Percentiles rank a stretch among this genome's conserved stretches.
Evolutionary conservation across 2,329 filamentous ascomycete genomes (phyloP).

Genomic region (Lasiodiplodia sp.): DNA sequence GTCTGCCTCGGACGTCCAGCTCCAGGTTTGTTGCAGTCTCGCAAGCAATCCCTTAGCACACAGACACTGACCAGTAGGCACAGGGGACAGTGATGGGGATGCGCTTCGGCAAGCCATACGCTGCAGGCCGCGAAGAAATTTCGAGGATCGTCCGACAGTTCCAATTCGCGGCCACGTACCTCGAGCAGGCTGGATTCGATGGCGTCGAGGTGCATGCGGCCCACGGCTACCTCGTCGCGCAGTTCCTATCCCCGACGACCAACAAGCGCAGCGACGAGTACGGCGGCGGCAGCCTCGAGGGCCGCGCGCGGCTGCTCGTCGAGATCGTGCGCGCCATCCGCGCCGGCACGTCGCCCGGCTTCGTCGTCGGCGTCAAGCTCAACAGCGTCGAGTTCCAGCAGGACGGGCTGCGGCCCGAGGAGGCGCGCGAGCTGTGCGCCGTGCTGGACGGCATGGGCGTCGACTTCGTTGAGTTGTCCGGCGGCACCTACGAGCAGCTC

Average conservation of each 20-base stretch:
- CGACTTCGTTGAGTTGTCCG: slow-evolving; percentile 73
- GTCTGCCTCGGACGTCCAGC: slow-evolving; percentile 56
- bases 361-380: slow-evolving; percentile 59
- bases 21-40: neutral
- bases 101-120: slow-evolving; percentile 48
- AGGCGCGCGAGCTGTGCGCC: slow-evolving; percentile 55
- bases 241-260: slow-evolving; percentile 45
- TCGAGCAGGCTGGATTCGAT: slow-evolving; percentile 45
- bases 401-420: slow-evolving; percentile 46
- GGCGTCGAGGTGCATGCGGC: slow-evolving; percentile 48
- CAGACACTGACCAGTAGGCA: no score
- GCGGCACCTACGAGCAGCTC: slow-evolving; percentile 54
- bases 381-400: slow-evolving; percentile 56
- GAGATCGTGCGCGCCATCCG: slow-evolving; percentile 54
- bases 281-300: slow-evolving; percentile 49
- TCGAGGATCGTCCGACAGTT: slow-evolving; percentile 63
- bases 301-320: slow-evolving; percentile 54
- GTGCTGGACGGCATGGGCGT: slow-evolving; percentile 64
- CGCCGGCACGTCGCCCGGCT: slow-evolving; percentile 45
- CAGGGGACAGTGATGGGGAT: slow-evolving; percentile 37
- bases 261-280: slow-evolving; percentile 46
- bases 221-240: slow-evolving; percentile 46
- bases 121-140: slow-evolving; percentile 60
- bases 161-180: slow-evolving; percentile 65
- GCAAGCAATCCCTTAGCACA: no score